These are phyloP conservation scores for Cladosporium sphaerospermum DNA, from an alignment of 2,329 filamentous ascomycete genomes.

Conservation along the genomic window DNA sequence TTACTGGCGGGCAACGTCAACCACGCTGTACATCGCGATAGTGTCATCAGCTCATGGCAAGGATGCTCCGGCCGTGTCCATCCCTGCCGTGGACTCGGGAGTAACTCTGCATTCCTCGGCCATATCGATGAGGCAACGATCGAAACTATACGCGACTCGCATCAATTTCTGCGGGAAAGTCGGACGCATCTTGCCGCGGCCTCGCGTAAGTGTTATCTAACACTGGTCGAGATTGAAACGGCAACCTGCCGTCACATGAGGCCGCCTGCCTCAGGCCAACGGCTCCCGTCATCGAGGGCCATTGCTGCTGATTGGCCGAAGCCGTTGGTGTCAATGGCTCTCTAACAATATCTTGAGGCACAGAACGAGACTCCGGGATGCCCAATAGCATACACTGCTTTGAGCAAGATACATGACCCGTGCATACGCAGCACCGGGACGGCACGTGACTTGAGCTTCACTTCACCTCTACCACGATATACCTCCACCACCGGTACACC, in stretches of 20 bases:
- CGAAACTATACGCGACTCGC: conserved; percentile 3
- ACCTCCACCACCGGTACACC: conserved; percentile 13
- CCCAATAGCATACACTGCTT: conserved; percentile 9
- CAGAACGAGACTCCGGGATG: conserved; percentile 9
- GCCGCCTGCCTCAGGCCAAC: conserved; percentile 7
- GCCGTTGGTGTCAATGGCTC: conserved; percentile 7
- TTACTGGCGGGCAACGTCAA: conserved; percentile 38
- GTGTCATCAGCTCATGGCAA: conserved; percentile 4
- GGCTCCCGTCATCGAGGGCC: background rate
- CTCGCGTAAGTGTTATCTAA: conserved; percentile 3
- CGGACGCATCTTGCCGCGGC: conserved; percentile 4
- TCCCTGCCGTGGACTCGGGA: conserved; percentile 18
- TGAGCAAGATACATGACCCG: conserved; percentile 4
- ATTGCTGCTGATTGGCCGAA: conserved; percentile 3
- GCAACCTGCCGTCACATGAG: conserved; percentile 3
- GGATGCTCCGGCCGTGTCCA: conserved; percentile 9
- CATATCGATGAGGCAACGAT: background rate
- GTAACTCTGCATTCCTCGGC: background rate
- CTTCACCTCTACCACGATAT: conserved; percentile 11
- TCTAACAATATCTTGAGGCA: conserved; percentile 9
- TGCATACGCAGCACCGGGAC: conserved; percentile 7
- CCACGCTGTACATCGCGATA: background rate
- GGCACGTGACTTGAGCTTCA: conserved; percentile 12
- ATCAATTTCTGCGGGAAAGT: background rate
- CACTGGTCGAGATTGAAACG: background rate